Base-by-base conservation (phyloP, 2,329 filamentous ascomycete genomes). In the Xylaria sp. region DNA sequence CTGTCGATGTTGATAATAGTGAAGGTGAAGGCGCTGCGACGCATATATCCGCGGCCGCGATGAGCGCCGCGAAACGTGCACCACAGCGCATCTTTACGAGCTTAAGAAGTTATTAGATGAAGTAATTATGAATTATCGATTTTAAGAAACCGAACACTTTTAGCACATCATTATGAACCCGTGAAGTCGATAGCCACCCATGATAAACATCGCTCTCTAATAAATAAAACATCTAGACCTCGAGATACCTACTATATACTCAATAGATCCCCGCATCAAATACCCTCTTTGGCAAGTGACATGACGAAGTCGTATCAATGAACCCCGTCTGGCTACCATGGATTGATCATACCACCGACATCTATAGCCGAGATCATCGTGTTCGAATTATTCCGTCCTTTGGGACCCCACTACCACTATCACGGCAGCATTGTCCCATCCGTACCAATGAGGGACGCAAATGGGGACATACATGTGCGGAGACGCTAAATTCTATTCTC, bases 341-440 rank as follows among this genome's bases (percentile, higher is more conserved):
- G 33, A 57, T 62, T n/a, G 15, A 31, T 33, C 58, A 51, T 26
- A 26, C 48, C 17, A 63, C 23, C 46, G 42, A 15, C 23, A 51
- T 56, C 49, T 53, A 67, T 58, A 67, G 59, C 65, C 65, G 59
- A 59, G 68, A 63, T 65, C 44, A 53, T 63, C 65, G 40, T 46
- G 13, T 15, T 62, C 26, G 40, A 63, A 59, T 67, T 63, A 54
- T 54, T 59, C 59, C 64, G 64, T 62, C 49, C 46, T 33, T 20
- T 42, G 48, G 40, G 63, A 36, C 68, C 68, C 68, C 60, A 49
- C 60, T 46, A 54, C 33, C 36, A 62, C n/a, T 40, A 63, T 54
- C 59, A 59, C 53, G 40, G 17, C 15, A n/a, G 6, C 40, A n/a
- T 9, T 42, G 40, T 42, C 40, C 7, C 59, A 46, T 9, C 28